These are phyloP conservation scores for barrel medic (Medicago truncatula) DNA, from an alignment of 306 rosid species.

Conservation along the genomic window MtrunA17r5.0-ANR NC_053044.1:47529001-47529500, in stretches of 20 bases:
- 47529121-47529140: slow-evolving; percentile 53
- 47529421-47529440: slow-evolving; percentile 78
- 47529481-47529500: slow-evolving; percentile 54
- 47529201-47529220: slow-evolving; percentile 43
- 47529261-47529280: slow-evolving; percentile 85
- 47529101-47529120: slow-evolving; percentile 50
- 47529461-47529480: slow-evolving; percentile 73
- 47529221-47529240: slow-evolving; percentile 70
- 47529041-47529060: slow-evolving; percentile 59
- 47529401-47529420: slow-evolving; percentile 84
- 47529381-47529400: slow-evolving; percentile 61
- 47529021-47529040: slow-evolving; percentile 18
- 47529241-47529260: slow-evolving; percentile 65
- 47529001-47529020: slow-evolving; percentile 30
- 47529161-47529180: slow-evolving; percentile 28
- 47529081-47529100: slow-evolving; percentile 69
- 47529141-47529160: slow-evolving; percentile 46
- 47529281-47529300: slow-evolving; percentile 95
- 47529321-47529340: slow-evolving; percentile 66
- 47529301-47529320: slow-evolving; percentile 81
- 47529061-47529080: slow-evolving; percentile 81
- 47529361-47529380: slow-evolving; percentile 61
- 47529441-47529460: slow-evolving; percentile 89
- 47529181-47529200: slow-evolving; percentile 43
- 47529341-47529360: slow-evolving; percentile 60